These are phyloP conservation scores for Dothistroma pini DNA, from an alignment of 2,329 filamentous ascomycete genomes.

Conservation along the genomic window DNA sequence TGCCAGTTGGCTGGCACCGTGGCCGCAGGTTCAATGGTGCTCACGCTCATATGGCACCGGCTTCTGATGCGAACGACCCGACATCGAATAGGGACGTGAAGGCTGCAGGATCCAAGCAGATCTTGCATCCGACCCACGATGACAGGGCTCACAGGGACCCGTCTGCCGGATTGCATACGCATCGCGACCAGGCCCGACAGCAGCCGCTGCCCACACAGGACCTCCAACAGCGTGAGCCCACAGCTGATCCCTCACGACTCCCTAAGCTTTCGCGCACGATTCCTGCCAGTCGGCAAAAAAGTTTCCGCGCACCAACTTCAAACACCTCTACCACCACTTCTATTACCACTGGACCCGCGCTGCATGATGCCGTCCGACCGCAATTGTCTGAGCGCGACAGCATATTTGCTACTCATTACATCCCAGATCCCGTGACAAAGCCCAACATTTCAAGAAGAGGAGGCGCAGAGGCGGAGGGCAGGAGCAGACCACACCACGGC, in stretches of 20 bases:
- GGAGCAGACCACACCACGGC: slow-evolving; percentile 17
- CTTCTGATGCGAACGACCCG: slow-evolving; percentile 13
- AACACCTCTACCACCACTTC: not conserved
- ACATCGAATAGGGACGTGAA: slow-evolving; percentile 7
- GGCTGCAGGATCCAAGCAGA: slow-evolving; percentile 17
- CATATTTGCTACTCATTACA: slow-evolving; percentile 62
- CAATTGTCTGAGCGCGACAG: slow-evolving; percentile 60
- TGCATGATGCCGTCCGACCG: slow-evolving; percentile 40
- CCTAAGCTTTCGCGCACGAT: slow-evolving; percentile 8
- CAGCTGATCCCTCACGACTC: slow-evolving; percentile 1
- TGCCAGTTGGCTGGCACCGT: slow-evolving; percentile 13
- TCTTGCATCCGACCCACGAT: slow-evolving; percentile 13
- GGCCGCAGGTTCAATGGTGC: slow-evolving; percentile 12
- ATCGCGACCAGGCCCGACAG: not conserved
- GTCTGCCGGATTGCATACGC: not conserved
- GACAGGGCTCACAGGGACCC: not conserved
- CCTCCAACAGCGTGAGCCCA: not conserved
- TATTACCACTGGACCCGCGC: slow-evolving; percentile 1
- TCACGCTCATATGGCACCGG: slow-evolving; percentile 18
- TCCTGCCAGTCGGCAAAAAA: not conserved
- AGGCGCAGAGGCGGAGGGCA: slow-evolving; percentile 6
- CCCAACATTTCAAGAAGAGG: slow-evolving; percentile 21
- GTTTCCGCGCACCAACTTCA: not conserved
- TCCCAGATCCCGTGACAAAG: slow-evolving; percentile 45
- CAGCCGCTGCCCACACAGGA: slow-evolving; percentile 1